Evolutionary conservation across 2,329 filamentous ascomycete species (phyloP), one percentile per base, ranked within the genome.

Genomic region (Parafenestella ontariensis): DNA sequence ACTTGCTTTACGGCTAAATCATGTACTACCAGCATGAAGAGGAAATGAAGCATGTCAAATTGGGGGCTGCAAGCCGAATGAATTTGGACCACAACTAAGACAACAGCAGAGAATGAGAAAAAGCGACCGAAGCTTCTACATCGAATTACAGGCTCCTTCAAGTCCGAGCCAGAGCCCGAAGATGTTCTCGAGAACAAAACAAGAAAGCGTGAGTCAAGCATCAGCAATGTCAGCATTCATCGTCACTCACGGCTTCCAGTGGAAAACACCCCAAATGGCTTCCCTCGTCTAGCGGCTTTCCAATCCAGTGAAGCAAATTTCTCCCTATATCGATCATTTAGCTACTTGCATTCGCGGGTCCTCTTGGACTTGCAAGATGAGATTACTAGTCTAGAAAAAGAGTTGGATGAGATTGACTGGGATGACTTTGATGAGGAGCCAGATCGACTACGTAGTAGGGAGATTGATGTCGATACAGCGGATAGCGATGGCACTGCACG

Each of bases 301-400:
- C 72, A 77, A 40, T 64, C 74, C 1, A 75, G 71, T 43, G 77
- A 79, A 36, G 55, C 68, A 9, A 77, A 76, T 45, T 78, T 79
- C 48, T 63, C 73, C 1, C 62, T 77, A 3, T 79, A 78, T 54
- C 67, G 77, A 4, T 70, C 69, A 3, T 79, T 78, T 47, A 62
- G 60, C 36, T 77, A 77, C 49, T 59, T 79, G 1, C 77, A 79
- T 44, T 68, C 71, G 6, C 74, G 77, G 3, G 53, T 78, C 1
- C 56, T 78, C 1, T 68, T 76, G 1, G 68, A 74, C 21, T 44
- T 77, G 6, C 77, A 79, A 56, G 70, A 73, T 40, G 71, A 78
- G 29, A 72, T 79, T 21, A 71, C 66, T 0, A 47, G 17, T 1
- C 62, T 79, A 9, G 77, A 79, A 43, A 59, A 59, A 33, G 70